These are phyloP conservation scores for Akanthomyces uredinophilus DNA, from an alignment of 2,329 filamentous ascomycete species.

Conservation along the genomic window DNA sequence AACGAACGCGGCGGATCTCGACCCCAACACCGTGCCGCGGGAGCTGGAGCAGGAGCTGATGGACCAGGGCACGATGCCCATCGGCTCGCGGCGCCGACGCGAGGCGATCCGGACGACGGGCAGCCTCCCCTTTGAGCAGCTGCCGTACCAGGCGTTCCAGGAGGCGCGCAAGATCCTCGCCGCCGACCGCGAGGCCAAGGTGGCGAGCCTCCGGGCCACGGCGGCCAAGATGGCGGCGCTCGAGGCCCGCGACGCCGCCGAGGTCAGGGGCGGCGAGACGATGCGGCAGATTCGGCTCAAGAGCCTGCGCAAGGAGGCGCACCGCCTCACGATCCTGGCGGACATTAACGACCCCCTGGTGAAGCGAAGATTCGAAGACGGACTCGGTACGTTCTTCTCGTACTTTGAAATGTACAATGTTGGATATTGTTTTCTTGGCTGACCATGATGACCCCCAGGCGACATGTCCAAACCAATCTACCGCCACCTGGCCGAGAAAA, in stretches of 20 bases:
- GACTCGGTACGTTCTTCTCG: slow-evolving; percentile 58
- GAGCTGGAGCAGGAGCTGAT: slow-evolving; percentile 60
- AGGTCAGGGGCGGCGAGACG: slow-evolving; percentile 50
- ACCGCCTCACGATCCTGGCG: slow-evolving; percentile 78
- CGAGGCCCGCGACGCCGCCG: slow-evolving; percentile 51
- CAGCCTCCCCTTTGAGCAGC: slow-evolving; percentile 80
- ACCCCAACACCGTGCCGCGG: slow-evolving; percentile 64
- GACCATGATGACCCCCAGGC: slow-evolving; percentile 43
- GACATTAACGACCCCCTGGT: slow-evolving; percentile 94
- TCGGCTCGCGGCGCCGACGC: slow-evolving; percentile 82
- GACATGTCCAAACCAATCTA: slow-evolving; percentile 98
- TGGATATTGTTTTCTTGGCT: too few species aligned
- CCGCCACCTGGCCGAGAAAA: slow-evolving; percentile 76
- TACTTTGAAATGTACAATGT: not conserved
- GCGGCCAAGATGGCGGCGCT: slow-evolving; percentile 64
- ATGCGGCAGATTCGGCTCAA: slow-evolving; percentile 10
- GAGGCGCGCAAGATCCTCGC: slow-evolving; percentile 81
- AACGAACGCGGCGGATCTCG: slow-evolving; percentile 38
- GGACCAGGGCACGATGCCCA: slow-evolving; percentile 61
- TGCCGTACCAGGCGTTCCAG: slow-evolving; percentile 97
- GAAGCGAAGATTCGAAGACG: slow-evolving; percentile 92
- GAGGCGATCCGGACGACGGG: slow-evolving; percentile 60
- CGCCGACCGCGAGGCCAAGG: slow-evolving; percentile 75
- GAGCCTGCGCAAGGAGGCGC: slow-evolving; percentile 43
- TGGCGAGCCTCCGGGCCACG: slow-evolving; percentile 65